phyloP scores from a whole-genome alignment of 2,329 filamentous ascomycete species.

The Colletotrichum sp. region DNA sequence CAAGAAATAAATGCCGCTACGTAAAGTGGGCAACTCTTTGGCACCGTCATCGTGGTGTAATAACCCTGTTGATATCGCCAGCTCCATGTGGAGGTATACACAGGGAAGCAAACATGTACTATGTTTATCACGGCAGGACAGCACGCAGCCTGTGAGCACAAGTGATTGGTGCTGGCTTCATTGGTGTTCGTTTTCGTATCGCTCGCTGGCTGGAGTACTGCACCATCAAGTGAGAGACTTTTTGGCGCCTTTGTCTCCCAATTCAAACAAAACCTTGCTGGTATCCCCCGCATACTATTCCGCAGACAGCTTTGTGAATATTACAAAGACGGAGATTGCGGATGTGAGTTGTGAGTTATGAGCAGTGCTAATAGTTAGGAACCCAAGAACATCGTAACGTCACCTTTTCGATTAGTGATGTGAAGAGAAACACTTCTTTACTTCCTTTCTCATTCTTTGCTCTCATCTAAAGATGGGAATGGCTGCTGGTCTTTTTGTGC shows the following conservation, averaged over 20 bases:
- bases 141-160: too few relatives aligned
- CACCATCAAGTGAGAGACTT: neutral
- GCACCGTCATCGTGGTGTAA: too few relatives aligned
- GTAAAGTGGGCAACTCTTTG: too few relatives aligned
- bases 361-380: neutral
- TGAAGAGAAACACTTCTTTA: neutral
- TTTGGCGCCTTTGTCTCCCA: rapidly evolving
- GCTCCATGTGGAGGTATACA: too few relatives aligned
- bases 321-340: neutral
- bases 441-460: neutral
- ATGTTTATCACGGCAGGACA: too few relatives aligned
- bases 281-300: neutral
- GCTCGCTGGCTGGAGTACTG: neutral
- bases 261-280: rapidly evolving
- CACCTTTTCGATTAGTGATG: neutral
- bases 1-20: too few relatives aligned
- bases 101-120: too few relatives aligned
- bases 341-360: neutral
- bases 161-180: too few relatives aligned
- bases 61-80: too few relatives aligned
- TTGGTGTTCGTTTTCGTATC: too few relatives aligned
- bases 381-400: neutral
- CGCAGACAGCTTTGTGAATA: neutral
- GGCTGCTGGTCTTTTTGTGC: neutral
- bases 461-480: neutral